A percentile compares a stretch with the other conserved stretches of the same genome.
phyloP scores from a whole-genome alignment of 768 basidiomycete genomes.

The Steccherinum ochraceum region DNA sequence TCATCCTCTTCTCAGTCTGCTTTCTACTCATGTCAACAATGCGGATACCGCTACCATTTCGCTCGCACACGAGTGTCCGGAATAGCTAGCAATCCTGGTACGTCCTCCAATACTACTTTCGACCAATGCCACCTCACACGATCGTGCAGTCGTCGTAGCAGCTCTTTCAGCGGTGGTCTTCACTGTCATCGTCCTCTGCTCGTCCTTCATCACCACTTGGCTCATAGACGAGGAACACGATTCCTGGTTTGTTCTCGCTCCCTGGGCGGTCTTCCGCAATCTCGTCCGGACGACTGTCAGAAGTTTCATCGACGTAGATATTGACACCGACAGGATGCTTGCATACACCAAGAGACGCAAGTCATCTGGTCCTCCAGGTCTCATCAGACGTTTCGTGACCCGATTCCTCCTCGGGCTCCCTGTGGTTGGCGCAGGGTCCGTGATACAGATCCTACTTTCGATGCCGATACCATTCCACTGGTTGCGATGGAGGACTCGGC shows the following conservation, averaged over 20 bases:
- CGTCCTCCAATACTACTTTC: constrained; percentile 14
- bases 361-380: constrained; percentile 31
- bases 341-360: constrained; percentile 1
- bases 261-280: constrained; percentile 52
- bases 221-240: constrained; percentile 40
- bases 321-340: constrained; percentile 25
- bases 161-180: constrained; percentile 55
- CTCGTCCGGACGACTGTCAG: constrained; percentile 58
- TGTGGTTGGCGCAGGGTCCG: constrained; percentile 67
- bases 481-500: constrained; percentile 55
- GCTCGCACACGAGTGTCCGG: constrained; percentile 65
- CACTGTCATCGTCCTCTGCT: constrained; percentile 55
- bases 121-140: constrained; percentile 5
- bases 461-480: constrained; percentile 64
- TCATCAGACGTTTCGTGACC: constrained; percentile 51
- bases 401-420: constrained; percentile 77
- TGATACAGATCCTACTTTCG: constrained; percentile 66
- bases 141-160: constrained; percentile 53
- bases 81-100: constrained; percentile 73
- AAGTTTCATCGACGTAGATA: constrained; percentile 44
- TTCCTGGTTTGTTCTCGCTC: constrained; percentile 40
- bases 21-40: constrained; percentile 79
- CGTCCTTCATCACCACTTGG: constrained; percentile 67
- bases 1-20: constrained; percentile 53
- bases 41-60: constrained; percentile 72